Conservation (phyloP, 2,329 filamentous ascomycete genomes). For the Simplicillium aogashimaense region DNA sequence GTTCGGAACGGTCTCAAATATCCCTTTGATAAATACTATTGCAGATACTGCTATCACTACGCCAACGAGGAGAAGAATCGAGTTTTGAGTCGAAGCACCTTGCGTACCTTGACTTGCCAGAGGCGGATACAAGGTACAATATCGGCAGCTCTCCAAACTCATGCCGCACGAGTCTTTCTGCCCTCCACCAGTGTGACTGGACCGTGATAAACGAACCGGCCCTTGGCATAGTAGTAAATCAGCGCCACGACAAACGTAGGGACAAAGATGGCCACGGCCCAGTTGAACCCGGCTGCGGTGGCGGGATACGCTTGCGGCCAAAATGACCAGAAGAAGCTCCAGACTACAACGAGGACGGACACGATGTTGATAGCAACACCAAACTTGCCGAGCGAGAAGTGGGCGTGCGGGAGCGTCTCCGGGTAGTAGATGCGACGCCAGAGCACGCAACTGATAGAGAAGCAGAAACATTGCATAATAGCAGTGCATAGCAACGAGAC, state of each 20-base stretch:
- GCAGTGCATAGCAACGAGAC: constrained; percentile 5
- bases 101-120: no score
- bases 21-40: no score
- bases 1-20: no score
- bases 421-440: constrained; percentile 4
- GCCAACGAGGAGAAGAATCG: no score
- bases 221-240: constrained; percentile 3
- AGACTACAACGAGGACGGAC: constrained; percentile 1
- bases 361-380: constrained; percentile 4
- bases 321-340: constrained; percentile 7
- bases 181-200: constrained; percentile 5
- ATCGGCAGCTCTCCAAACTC: no score
- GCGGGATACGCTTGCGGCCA: constrained; percentile 5
- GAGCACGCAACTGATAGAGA: constrained; percentile 6
- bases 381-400: constrained; percentile 5
- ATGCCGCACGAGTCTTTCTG: background rate
- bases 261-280: constrained; percentile 2
- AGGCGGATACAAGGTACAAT: no score
- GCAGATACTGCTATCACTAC: no score
- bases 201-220: constrained; percentile 1
- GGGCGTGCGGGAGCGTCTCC: constrained; percentile 4
- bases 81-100: no score
- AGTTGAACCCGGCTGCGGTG: constrained; percentile 5
- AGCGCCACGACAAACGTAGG: constrained; percentile 2
- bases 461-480: constrained; percentile 5